Base-by-base conservation (phyloP, 768 basidiomycete species). In the Suillus subaureus region DNA sequence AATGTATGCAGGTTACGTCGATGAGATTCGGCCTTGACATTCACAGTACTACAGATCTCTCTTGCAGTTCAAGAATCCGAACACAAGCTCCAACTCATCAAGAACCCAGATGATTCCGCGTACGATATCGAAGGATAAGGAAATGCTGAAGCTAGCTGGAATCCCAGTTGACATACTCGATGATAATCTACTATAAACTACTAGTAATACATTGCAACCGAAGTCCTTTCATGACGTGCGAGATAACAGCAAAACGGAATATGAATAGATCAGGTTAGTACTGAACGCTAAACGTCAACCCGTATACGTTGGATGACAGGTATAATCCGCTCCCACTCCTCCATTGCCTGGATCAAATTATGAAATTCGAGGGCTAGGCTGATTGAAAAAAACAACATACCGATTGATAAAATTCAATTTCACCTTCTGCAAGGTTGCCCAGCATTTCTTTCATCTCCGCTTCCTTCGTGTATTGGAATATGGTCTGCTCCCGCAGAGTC, bases 361-460 rank as follows among this genome's bases (percentile, higher is more conserved):
- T 66, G 64, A 37, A 57, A 51, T 35, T 31, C 15, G 70, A 21
- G 43, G 28, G 61, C 61, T 62, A 65, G 9, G 4, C 21, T 62
- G 64, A 35, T 54, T 64, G 40, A 37, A 64, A 49, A n/a, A 5
- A n/a, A 43, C 28, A n/a, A 72, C 81, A 66, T 75, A 90, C 93
- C 70, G 91, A 85, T 79, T 92, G 91, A 75, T 97, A 94, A 76
- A 97, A 94, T 75, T 96, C 95, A 69, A 99, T 93, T 76, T 99
- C 92, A 12, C 96, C 96, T 70, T 97, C 93, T 31, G 95, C 95
- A 67, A 97, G 86, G 67, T 90, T 89, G 23, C 87, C 87, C 13
- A 99, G 75, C 85, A 98, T 89, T 73, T 96, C 94, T 79, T 97
- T 97, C 97, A 99, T 97, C 80, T 99, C 97, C 58, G 89, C 85